Evolutionary conservation across 176 grass and related monocot genomes (phyloP).

Genomic region (Themeda triandra): DNA sequence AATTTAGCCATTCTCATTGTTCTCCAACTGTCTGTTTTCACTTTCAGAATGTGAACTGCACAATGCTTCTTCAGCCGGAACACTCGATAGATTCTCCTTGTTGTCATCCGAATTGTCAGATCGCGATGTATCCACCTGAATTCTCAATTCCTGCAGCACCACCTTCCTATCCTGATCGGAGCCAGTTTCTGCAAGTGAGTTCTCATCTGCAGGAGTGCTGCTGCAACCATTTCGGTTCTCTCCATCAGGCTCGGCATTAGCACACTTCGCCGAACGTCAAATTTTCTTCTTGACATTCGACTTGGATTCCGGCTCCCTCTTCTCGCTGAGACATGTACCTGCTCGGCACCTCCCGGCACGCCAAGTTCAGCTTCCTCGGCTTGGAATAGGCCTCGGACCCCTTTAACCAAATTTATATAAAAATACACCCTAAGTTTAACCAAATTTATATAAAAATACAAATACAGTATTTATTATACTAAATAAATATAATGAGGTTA

Average conservation of each 20-base stretch:
- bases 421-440: too few relatives aligned
- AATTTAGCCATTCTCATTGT: conserved; percentile 52
- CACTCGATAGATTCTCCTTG: conserved; percentile 62
- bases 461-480: too few relatives aligned
- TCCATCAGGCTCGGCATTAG: conserved; percentile 4
- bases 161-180: conserved; percentile 2
- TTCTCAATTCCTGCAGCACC: conserved; percentile 20
- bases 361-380: conserved; percentile 53
- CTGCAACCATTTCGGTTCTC: background rate
- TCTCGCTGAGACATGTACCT: conserved; percentile 53
- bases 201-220: background rate
- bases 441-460: too few relatives aligned
- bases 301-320: conserved; percentile 25
- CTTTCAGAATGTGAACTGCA: background rate
- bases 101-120: conserved; percentile 35
- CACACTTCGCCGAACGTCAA: conserved; percentile 26
- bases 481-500: too few relatives aligned
- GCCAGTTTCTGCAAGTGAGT: background rate
- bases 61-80: background rate
- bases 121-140: background rate
- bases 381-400: conserved; percentile 39
- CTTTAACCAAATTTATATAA: too few relatives aligned
- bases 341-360: conserved; percentile 64
- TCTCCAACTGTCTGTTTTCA: conserved; percentile 35
- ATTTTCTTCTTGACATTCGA: conserved; percentile 40